Evolutionary conservation across 495 filamentous ascomycete genomes (phyloP).

Genomic region (Aspergillus olivimuriae): DNA sequence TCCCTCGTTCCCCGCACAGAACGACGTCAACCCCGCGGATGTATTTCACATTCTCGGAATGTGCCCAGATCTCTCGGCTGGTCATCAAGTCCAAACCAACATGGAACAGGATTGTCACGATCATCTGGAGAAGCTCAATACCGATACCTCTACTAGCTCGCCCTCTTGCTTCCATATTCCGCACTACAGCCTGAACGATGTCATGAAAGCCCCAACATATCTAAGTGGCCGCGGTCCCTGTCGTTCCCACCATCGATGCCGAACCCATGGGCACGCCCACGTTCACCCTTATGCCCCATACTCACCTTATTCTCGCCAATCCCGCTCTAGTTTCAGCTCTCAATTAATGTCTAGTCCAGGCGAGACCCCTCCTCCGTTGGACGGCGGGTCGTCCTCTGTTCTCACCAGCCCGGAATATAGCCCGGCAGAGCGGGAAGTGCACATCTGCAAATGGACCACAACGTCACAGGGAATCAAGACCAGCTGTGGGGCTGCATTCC

Average conservation of each 20-base stretch:
- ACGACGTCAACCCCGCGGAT: conserved; percentile 32
- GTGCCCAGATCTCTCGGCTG: conserved; percentile 29
- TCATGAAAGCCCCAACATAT: conserved; percentile 27
- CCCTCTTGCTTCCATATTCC: conserved; percentile 26
- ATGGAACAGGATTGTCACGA: conserved; percentile 13
- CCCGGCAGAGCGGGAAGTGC: conserved; percentile 25
- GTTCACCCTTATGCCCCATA: conserved; percentile 24
- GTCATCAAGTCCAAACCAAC: conserved; percentile 24
- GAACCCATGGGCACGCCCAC: conserved; percentile 29
- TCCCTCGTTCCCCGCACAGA: conserved; percentile 21
- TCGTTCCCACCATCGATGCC: conserved; percentile 34
- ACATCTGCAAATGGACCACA: conserved; percentile 35
- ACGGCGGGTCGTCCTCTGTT: conserved; percentile 31
- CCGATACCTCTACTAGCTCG: conserved; percentile 10
- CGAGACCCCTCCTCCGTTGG: conserved; percentile 40
- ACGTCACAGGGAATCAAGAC: conserved; percentile 23
- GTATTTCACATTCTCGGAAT: conserved; percentile 39
- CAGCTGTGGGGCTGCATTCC: conserved; percentile 31
- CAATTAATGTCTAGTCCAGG: conserved; percentile 34
- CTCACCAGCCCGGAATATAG: conserved; percentile 36
- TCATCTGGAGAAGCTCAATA: conserved; percentile 11
- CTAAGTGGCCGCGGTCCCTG: conserved; percentile 25
- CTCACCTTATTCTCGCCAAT: conserved; percentile 38
- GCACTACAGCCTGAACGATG: conserved; percentile 7
- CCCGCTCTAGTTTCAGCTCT: conserved; percentile 38